Evolutionary conservation across 1,284 basidiomycete species (phyloP), one percentile per base, ranked within the genome.

Genomic region (Cutaneotrichosporon mucoides): DNA sequence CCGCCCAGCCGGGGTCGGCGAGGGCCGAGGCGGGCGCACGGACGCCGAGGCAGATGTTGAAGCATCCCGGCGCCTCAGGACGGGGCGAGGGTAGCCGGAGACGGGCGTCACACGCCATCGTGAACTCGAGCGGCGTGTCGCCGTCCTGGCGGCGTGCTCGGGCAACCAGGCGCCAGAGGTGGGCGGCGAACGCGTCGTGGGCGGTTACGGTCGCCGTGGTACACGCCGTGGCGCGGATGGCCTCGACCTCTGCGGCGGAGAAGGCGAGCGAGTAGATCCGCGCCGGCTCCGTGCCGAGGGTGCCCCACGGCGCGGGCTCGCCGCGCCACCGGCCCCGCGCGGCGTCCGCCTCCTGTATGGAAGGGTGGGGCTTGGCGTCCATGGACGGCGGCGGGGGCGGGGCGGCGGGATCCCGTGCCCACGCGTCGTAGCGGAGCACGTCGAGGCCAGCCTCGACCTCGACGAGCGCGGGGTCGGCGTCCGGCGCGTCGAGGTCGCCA

Each of bases 171-270:
- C 66, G 60, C 81, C 81, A 82, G 13, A 82, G 53, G 65, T 81
- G 79, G 1, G 79, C 78, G 9, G 79, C 73, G 33, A 82, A 71
- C 1, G 80, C 76, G 65, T 82, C 81, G n/a, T 81, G 73, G 53
- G 75, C 74, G 59, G 77, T 80, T 5, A 65, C n/a, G 13, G 3
- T 35, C 11, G 16, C 43, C 24, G 2, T 1, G 2, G 46, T 24
- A 9, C 33, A 33, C 10, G 46, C 41, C 45, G 16, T 10, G 6
- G 51, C 47, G 35, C 49, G 78, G 51, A 82, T 79, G 13, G 65
- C 58, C 5, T 74, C 59, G 2, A 82, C 60, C 55, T 81, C 79
- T 1, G 60, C 55, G 0, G 73, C 60, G 16, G 69, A 71, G 60
- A 81, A 82, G 62, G 76, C 65, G 10, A 82, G 13, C n/a, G 76